phyloP scores from a whole-genome alignment of 2,329 filamentous ascomycete genomes.

The Penicillium sp. region DNA sequence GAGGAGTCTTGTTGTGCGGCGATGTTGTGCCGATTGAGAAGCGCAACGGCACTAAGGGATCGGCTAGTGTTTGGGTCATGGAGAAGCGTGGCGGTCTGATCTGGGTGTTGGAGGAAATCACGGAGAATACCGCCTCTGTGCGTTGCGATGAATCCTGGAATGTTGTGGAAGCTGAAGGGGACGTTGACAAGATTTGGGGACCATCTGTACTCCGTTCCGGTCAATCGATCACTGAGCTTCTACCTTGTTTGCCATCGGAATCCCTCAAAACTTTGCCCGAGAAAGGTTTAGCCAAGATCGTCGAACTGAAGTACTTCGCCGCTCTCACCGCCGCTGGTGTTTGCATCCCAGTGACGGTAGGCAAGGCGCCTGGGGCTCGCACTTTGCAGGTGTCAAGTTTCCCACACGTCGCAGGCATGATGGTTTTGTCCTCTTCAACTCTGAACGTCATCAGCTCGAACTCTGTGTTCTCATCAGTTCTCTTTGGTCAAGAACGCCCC shows the following conservation, averaged over 20 bases:
- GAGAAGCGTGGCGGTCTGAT: slow-evolving; percentile 91
- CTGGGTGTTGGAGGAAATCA: slow-evolving; percentile 97
- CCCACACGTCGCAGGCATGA: slow-evolving; percentile 93
- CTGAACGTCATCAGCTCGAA: slow-evolving; percentile 88
- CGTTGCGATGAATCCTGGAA: slow-evolving; percentile 71
- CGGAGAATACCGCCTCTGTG: slow-evolving; percentile 80
- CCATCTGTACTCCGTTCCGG: slow-evolving; percentile 61
- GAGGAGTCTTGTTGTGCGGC: slow-evolving; percentile 86
- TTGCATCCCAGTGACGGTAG: slow-evolving; percentile 78
- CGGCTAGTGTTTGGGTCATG: slow-evolving; percentile 96
- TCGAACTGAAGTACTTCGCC: slow-evolving; percentile 72
- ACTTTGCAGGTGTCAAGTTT: slow-evolving; percentile 86
- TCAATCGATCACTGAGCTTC: slow-evolving; percentile 68
- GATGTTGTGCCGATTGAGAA: slow-evolving; percentile 99
- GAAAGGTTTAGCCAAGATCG: slow-evolving; percentile 71
- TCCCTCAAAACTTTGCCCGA: slow-evolving; percentile 61
- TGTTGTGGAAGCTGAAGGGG: slow-evolving; percentile 65
- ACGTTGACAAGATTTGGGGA: slow-evolving; percentile 82
- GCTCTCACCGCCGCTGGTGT: slow-evolving; percentile 70
- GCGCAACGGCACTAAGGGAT: slow-evolving; percentile 82
- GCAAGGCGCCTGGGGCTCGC: slow-evolving; percentile 62
- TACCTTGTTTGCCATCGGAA: slow-evolving; percentile 75
- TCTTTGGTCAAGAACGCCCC: slow-evolving; percentile 83
- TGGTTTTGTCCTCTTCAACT: slow-evolving; percentile 76
- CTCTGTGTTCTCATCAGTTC: slow-evolving; percentile 82